A percentile compares a stretch with the other conserved stretches of the same genome.
These are phyloP conservation scores for Pseudisothecium myosuroides DNA, from an alignment of 225 moss, liverwort and hornwort species.

Conservation along the genomic window DNA sequence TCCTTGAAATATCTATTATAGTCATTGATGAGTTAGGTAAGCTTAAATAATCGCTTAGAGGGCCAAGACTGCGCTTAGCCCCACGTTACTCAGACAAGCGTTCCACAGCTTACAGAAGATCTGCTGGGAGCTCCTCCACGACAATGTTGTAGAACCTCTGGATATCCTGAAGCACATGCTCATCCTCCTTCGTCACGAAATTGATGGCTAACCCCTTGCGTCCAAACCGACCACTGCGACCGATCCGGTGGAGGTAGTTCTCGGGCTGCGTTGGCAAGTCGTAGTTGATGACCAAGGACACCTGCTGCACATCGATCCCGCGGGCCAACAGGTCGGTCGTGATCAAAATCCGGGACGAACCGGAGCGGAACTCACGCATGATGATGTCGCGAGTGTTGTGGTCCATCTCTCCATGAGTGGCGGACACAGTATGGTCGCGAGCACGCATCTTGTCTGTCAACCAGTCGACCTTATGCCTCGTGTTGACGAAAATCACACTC, in stretches of 20 bases:
- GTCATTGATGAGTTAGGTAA: too few species aligned
- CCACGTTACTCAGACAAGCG: too few species aligned
- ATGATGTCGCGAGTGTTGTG: slow-evolving; percentile 58
- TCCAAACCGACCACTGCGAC: slow-evolving; percentile 59
- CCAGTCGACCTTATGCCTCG: not conserved
- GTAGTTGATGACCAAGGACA: slow-evolving; percentile 59
- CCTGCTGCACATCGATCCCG: slow-evolving; percentile 68
- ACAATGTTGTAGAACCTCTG: slow-evolving; percentile 71
- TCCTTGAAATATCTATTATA: too few species aligned
- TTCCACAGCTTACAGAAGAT: slow-evolving; percentile 20
- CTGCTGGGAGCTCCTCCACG: slow-evolving; percentile 44
- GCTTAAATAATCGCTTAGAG: too few species aligned
- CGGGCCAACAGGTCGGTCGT: slow-evolving; percentile 61
- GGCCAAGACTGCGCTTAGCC: too few species aligned
- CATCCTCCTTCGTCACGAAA: slow-evolving; percentile 68
- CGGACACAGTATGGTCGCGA: not conserved
- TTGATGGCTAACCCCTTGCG: slow-evolving; percentile 69
- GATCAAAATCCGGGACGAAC: slow-evolving; percentile 57
- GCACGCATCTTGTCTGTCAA: not conserved
- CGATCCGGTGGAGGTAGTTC: slow-evolving; percentile 67
- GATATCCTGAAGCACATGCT: slow-evolving; percentile 59
- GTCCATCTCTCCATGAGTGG: slow-evolving; percentile 11
- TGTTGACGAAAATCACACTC: not conserved
- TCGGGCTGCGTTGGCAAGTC: slow-evolving; percentile 65
- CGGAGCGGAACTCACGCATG: slow-evolving; percentile 69